A percentile compares a stretch with the other conserved stretches of the same genome.
Evolutionary conservation across 177 flowering plant species (phyloP).

Genomic region (Vitis hybrid): DNA sequence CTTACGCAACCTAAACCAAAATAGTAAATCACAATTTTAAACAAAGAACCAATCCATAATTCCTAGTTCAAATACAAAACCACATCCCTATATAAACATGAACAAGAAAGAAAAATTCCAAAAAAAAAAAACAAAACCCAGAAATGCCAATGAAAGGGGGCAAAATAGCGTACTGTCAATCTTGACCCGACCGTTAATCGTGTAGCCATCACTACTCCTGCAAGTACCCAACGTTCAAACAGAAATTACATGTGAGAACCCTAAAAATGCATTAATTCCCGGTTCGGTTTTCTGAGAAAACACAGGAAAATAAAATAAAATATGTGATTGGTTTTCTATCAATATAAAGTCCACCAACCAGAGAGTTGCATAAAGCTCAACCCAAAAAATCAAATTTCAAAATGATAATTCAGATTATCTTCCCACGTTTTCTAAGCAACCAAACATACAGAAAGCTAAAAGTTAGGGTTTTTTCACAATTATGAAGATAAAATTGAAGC

Average conservation of each 20-base stretch:
- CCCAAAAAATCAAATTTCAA: neutral
- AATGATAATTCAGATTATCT: neutral
- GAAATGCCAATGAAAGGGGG: neutral
- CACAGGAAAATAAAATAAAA: neutral
- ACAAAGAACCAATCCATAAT: neutral
- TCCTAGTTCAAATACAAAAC: neutral
- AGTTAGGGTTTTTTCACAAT: neutral
- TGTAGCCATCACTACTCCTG: slow-evolving; percentile 69
- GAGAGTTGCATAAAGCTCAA: neutral
- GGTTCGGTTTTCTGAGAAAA: neutral
- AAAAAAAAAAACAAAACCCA: neutral
- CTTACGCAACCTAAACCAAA: neutral
- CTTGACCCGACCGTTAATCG: slow-evolving; percentile 75
- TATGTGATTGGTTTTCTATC: neutral
- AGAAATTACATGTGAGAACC: neutral
- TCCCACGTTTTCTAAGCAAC: neutral
- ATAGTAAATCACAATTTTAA: neutral
- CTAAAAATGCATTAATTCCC: neutral
- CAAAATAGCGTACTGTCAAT: slow-evolving; percentile 43
- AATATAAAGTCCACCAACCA: neutral
- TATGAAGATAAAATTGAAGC: neutral
- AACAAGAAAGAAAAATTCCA: neutral
- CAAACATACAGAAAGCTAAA: neutral
- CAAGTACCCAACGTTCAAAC: slow-evolving; percentile 8
- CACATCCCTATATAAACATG: neutral